phyloP scores from a whole-genome alignment of 2,329 filamentous ascomycete genomes.

The Paracoccidioides lutzii region DNA sequence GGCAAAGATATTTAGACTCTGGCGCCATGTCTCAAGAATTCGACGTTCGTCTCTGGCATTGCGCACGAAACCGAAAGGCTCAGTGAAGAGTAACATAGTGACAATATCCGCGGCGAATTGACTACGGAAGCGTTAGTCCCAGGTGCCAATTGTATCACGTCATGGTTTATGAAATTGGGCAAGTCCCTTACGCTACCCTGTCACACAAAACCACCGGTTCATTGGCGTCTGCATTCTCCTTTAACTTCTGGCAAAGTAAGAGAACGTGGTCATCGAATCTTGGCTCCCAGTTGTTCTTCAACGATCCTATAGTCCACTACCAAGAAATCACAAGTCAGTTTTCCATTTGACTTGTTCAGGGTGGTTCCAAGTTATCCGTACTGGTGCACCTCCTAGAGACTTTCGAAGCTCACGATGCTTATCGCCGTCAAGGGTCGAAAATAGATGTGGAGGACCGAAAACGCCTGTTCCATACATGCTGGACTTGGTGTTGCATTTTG shows the following conservation, averaged over 20 bases:
- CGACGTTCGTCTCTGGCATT: constrained; percentile 27
- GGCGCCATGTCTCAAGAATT: constrained; percentile 26
- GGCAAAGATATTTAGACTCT: constrained; percentile 26
- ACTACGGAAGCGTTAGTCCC: constrained; percentile 2
- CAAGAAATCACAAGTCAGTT: neutral
- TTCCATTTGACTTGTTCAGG: neutral
- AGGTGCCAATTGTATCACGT: neutral
- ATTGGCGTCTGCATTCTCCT: constrained; percentile 15
- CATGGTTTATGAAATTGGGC: neutral
- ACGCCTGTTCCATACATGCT: constrained; percentile 24
- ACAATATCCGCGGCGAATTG: constrained; percentile 33
- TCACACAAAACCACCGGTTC: constrained; percentile 22
- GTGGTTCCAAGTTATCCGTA: neutral
- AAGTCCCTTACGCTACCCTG: constrained; percentile 19
- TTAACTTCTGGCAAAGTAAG: constrained; percentile 23
- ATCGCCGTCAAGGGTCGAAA: constrained; percentile 20
- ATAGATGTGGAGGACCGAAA: constrained; percentile 23
- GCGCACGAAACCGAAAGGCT: constrained; percentile 28
- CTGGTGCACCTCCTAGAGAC: constrained; percentile 19
- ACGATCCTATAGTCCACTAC: constrained; percentile 25
- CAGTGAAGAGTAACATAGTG: constrained; percentile 27
- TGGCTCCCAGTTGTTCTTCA: constrained; percentile 29
- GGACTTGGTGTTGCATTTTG: constrained; percentile 25
- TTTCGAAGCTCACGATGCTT: constrained; percentile 25
- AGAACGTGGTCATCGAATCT: constrained; percentile 25